Percentiles rank a stretch among this genome's conserved stretches.
phyloP scores from a whole-genome alignment of 2,329 filamentous ascomycete genomes.

The Grosmannia clavigera region DNA sequence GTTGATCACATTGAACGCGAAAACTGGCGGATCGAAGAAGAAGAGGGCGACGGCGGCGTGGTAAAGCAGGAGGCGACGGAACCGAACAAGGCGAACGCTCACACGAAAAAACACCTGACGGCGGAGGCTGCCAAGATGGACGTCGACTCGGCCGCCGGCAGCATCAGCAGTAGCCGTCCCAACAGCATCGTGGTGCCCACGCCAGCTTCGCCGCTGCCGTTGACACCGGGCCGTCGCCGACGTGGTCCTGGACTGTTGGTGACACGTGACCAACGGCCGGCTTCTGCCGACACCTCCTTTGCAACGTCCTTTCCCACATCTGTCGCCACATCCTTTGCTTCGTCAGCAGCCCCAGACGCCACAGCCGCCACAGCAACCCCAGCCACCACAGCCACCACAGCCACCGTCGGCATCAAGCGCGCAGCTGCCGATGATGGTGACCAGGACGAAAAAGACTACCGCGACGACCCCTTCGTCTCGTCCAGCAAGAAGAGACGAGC shows the following conservation, averaged over 20 bases:
- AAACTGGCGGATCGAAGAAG: not conserved
- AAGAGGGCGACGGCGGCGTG: not conserved
- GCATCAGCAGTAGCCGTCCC: not conserved
- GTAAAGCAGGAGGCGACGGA: not conserved
- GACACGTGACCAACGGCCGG: not conserved
- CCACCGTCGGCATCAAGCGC: not conserved
- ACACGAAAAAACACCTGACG: not conserved
- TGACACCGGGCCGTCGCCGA: not conserved
- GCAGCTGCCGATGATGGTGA: not conserved
- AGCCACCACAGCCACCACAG: not conserved
- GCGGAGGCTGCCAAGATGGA: not conserved
- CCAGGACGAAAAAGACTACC: not conserved
- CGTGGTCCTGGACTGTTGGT: not conserved
- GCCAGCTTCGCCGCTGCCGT: not conserved
- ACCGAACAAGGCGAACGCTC: not conserved
- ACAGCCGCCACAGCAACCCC: not conserved
- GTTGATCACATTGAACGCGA: conserved; percentile 6
- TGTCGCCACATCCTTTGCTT: not conserved
- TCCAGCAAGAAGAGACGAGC: conserved; percentile 2
- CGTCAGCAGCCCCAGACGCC: not conserved
- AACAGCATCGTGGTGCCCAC: not conserved
- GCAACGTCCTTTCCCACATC: not conserved
- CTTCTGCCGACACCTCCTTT: not conserved
- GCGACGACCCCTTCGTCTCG: not conserved
- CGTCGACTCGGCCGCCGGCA: not conserved